A percentile compares a stretch with the other conserved stretches of the same genome.
Evolutionary conservation across 2,329 filamentous ascomycete genomes (phyloP).

Genomic region (Teratosphaeria gauchensis): DNA sequence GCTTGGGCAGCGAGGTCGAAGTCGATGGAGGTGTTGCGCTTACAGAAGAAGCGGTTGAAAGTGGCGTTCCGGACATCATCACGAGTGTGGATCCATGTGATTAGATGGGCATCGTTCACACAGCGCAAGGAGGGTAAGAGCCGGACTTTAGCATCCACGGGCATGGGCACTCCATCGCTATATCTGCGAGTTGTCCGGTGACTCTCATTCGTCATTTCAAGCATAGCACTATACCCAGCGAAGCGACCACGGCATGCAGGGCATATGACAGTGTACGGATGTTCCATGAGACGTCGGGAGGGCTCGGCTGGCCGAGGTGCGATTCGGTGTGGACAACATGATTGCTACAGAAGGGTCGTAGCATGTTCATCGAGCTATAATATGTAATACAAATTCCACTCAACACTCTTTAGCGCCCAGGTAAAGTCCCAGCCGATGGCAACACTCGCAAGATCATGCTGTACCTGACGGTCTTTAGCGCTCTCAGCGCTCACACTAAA

Average conservation of each 20-base stretch:
- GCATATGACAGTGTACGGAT: neutral
- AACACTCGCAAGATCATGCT: too few species aligned
- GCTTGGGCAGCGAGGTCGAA: conserved; percentile 30
- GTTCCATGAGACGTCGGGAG: neutral
- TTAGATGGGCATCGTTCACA: neutral
- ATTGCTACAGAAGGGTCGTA: neutral
- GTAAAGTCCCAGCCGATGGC: too few species aligned
- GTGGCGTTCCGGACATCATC: conserved; percentile 30
- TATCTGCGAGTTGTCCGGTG: neutral
- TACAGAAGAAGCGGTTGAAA: conserved; percentile 46
- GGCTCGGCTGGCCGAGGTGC: neutral
- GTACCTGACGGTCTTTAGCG: too few species aligned
- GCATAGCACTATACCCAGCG: neutral
- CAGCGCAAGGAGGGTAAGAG: neutral
- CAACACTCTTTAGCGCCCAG: neutral
- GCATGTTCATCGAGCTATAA: neutral
- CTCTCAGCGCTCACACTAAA: too few species aligned
- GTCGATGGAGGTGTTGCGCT: conserved; percentile 46
- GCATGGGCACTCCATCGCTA: too few species aligned
- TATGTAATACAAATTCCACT: neutral
- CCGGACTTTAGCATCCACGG: neutral
- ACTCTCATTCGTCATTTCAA: neutral
- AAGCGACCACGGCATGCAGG: neutral
- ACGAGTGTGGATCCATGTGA: conserved; percentile 2
- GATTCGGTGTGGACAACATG: neutral